Base-by-base conservation (phyloP, 2,329 filamentous ascomycete species). In the Phaeosphaeria sp. region DNA sequence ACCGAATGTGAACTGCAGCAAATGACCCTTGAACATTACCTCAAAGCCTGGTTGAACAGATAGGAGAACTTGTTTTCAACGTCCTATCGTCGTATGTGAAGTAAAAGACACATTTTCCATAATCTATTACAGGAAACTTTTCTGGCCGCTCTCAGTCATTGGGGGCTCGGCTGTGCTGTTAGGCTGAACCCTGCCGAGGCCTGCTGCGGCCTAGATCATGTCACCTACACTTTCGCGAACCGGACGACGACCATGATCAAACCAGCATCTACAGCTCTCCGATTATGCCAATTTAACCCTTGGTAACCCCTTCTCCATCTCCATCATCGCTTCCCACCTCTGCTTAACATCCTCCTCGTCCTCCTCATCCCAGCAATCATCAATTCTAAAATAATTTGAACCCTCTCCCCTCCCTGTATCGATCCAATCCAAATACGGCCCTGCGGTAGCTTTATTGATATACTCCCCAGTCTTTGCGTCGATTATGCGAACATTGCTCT, bases 381-480 rank as follows among this genome's bases (percentile, higher is more conserved):
- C 30, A 3, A 36, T 36, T 15, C 30, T 36, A 6, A 11, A 7
- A 36, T 36, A 36, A 15, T 7, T 11, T 15, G 30, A 11, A 13
- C 30, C 30, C 3, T 36, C 30, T 11, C 30, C 30, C 30, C 3
- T 36, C 6, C 30, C 3, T 18, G 39, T 50, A 42, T 46, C 41
- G 1, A 55, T 7, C 6, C 23, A 55, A 30, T 51, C 46, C 20
- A 33, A 18, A 27, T 55, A 55, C 41, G 53, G 53, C n/a, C 53
- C 53, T 46, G 6, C 25, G 25, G 39, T 51, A 17, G 46, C 22
- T 36, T 0, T 30, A 52, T 59, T 36, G 25, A 59, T 52, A 33
- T 49, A 59, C 42, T 58, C 56, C 23, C 52, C 56, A 15, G 36
- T 59, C 48, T 51, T 46, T 17, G 42, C 49, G n/a, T 59, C 48